Conservation (phyloP, 2,329 filamentous ascomycete genomes). For the Ophiostoma ips region DNA sequence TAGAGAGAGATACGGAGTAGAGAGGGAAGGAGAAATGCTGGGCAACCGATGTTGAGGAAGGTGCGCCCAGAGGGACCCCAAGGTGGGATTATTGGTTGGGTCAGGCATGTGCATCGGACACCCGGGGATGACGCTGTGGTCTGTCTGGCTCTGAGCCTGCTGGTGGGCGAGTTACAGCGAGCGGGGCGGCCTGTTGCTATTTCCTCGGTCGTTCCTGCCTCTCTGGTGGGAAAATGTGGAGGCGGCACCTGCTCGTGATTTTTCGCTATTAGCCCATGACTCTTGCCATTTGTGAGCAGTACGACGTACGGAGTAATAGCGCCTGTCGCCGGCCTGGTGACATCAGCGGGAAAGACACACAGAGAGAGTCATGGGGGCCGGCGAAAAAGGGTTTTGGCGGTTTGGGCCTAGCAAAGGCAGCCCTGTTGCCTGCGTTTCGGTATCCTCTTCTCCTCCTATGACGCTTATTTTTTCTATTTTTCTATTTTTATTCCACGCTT, state of each 20-base stretch:
- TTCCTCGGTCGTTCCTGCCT: background rate
- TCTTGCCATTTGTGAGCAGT: no score
- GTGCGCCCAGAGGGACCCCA: background rate
- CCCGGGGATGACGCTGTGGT: background rate
- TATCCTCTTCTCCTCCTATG: background rate
- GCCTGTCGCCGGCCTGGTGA: background rate
- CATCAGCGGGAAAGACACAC: background rate
- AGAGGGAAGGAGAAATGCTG: background rate
- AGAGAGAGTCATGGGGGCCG: background rate
- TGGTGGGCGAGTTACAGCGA: background rate
- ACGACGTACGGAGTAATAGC: background rate
- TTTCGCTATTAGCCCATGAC: no score
- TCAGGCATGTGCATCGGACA: background rate
- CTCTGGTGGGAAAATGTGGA: no score
- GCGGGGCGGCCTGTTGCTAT: background rate
- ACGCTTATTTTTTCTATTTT: no score
- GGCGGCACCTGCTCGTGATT: no score
- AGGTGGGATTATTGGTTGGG: conserved; percentile 1
- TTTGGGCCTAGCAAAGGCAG: background rate
- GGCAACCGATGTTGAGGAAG: conserved; percentile 1
- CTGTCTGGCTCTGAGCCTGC: background rate
- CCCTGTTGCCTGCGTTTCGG: background rate
- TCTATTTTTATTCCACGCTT: no score
- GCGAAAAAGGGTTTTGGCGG: background rate
- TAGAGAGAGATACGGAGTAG: background rate